Evolutionary conservation across 257 asterid genomes (phyloP).

Genomic region (Cynanchum wilfordii): DNA sequence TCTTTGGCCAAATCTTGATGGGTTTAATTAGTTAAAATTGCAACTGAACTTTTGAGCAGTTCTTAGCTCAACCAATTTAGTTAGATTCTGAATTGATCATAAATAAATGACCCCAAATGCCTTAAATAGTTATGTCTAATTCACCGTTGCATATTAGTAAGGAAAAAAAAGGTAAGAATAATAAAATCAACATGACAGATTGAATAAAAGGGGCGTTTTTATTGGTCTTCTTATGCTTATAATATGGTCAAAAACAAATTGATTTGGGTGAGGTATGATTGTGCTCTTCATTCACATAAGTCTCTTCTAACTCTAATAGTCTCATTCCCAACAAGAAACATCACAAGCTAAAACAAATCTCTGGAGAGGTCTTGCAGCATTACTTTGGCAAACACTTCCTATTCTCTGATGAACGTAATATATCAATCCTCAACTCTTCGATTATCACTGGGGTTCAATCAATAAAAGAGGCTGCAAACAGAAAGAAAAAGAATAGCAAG

Average conservation of each 20-base stretch:
- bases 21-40: no score
- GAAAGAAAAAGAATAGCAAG: neutral
- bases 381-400: slow-evolving; percentile 3
- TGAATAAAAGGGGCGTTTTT: neutral
- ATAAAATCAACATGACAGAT: no score
- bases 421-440: neutral
- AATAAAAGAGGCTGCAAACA: slow-evolving; percentile 68
- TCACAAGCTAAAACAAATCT: neutral
- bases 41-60: no score
- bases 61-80: no score
- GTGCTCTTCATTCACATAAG: neutral
- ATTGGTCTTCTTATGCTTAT: slow-evolving; percentile 3
- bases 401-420: slow-evolving; percentile 16
- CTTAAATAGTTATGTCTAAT: no score
- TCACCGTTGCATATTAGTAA: no score
- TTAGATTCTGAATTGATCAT: no score
- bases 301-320: slow-evolving; percentile 15
- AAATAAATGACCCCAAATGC: no score
- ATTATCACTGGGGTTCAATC: slow-evolving; percentile 53
- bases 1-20: no score
- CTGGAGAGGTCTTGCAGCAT: neutral
- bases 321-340: slow-evolving; percentile 16
- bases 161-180: no score
- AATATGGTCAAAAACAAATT: slow-evolving; percentile 7
- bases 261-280: neutral